Conservation (phyloP, 257 asterid genomes). For the Solanum arcanum region DNA sequence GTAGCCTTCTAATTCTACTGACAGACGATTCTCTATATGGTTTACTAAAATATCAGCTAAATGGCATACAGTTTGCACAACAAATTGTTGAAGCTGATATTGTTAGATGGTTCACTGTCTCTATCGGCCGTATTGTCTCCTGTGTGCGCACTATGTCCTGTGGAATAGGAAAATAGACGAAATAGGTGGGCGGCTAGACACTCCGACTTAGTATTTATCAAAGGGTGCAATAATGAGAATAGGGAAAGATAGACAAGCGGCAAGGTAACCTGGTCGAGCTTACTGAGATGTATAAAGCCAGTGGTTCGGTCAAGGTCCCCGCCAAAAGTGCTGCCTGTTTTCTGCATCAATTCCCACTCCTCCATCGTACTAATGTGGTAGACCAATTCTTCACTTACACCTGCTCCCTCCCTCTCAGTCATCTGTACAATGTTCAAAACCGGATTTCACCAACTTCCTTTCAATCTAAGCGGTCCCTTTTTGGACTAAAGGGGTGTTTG, state of each 20-base stretch:
- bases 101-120: not conserved
- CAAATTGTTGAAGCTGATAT: not conserved
- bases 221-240: not conserved
- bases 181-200: not conserved
- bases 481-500: no score
- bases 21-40: not conserved
- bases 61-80: not conserved
- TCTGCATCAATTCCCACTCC: slow-evolving; percentile 67
- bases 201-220: not conserved
- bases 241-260: not conserved
- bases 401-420: not conserved
- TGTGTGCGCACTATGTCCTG: not conserved
- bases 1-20: not conserved
- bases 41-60: not conserved
- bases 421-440: not conserved
- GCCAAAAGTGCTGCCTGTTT: slow-evolving; percentile 42
- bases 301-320: slow-evolving; percentile 56
- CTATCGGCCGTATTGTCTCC: not conserved
- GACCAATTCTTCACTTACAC: slow-evolving; percentile 21
- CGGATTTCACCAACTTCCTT: not conserved
- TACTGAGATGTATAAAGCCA: slow-evolving; percentile 73
- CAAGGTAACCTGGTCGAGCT: slow-evolving; percentile 49
- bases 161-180: not conserved
- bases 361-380: slow-evolving; percentile 67
- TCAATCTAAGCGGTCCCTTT: not conserved